phyloP scores from a whole-genome alignment of 2,329 filamentous ascomycete species.

The Phoma sp. region DNA sequence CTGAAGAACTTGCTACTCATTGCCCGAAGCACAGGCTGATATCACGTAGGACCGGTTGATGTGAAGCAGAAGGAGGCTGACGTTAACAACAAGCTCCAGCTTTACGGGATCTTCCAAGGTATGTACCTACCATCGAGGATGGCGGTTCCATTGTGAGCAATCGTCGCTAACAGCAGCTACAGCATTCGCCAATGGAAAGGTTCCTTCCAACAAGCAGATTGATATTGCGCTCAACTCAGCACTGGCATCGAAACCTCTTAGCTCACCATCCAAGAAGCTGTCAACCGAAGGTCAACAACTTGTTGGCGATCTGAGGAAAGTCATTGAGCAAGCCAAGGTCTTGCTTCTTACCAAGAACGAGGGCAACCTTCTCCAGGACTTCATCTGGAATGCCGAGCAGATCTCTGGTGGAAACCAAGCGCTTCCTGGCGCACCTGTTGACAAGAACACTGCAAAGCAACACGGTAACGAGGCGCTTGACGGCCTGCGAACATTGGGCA shows the following conservation, averaged over 20 bases:
- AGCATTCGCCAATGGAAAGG: conserved; percentile 88
- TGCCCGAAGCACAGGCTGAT: conserved; percentile 52
- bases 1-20: not conserved
- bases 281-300: conserved; percentile 83
- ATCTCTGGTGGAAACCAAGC: conserved; percentile 69
- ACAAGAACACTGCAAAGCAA: conserved; percentile 78
- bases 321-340: conserved; percentile 83
- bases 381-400: conserved; percentile 90
- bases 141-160: not conserved
- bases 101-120: conserved; percentile 86
- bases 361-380: conserved; percentile 92
- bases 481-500: conserved; percentile 85
- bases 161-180: conserved; percentile 27
- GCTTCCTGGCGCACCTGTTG: conserved; percentile 70
- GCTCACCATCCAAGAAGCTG: conserved; percentile 75
- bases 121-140: conserved; percentile 29
- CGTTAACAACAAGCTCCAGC: conserved; percentile 90
- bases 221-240: conserved; percentile 93
- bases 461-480: conserved; percentile 84
- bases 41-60: conserved; percentile 67
- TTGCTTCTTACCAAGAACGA: conserved; percentile 93
- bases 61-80: conserved; percentile 78
- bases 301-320: conserved; percentile 76
- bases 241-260: conserved; percentile 72
- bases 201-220: conserved; percentile 94